A percentile compares a stretch with the other conserved stretches of the same genome.
These are phyloP conservation scores for Botryotinia globosa DNA, from an alignment of 2,329 filamentous ascomycete genomes.

Conservation along the genomic window DNA sequence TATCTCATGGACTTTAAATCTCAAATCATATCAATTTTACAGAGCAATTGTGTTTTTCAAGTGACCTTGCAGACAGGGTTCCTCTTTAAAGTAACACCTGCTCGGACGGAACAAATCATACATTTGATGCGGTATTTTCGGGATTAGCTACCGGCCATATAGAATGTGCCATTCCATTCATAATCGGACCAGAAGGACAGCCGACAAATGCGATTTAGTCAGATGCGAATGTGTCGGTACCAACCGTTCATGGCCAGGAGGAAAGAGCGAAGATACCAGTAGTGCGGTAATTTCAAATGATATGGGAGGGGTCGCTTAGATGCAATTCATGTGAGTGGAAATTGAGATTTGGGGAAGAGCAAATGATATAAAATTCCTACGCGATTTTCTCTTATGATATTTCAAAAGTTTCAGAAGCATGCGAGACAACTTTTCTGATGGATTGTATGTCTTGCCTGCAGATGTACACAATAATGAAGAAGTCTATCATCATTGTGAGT, in stretches of 20 bases:
- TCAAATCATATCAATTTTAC: not conserved
- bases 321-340: not conserved
- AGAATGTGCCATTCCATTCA: not conserved
- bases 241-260: not conserved
- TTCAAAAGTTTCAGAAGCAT: not conserved
- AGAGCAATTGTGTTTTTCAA: not conserved
- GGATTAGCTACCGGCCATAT: not conserved
- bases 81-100: not conserved
- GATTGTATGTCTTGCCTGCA: not conserved
- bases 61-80: not conserved
- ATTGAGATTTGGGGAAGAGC: not conserved
- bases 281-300: not conserved
- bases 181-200: not conserved
- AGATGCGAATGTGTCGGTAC: not conserved
- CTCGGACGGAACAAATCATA: not conserved
- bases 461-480: not conserved
- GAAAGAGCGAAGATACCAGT: not conserved
- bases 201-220: not conserved
- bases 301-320: not conserved
- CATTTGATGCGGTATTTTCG: not conserved
- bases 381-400: not conserved
- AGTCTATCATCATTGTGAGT: not conserved
- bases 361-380: not conserved
- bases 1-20: not conserved
- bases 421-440: not conserved